phyloP scores from a whole-genome alignment of 148 eudicot species.

The Beta vulgaris region DNA sequence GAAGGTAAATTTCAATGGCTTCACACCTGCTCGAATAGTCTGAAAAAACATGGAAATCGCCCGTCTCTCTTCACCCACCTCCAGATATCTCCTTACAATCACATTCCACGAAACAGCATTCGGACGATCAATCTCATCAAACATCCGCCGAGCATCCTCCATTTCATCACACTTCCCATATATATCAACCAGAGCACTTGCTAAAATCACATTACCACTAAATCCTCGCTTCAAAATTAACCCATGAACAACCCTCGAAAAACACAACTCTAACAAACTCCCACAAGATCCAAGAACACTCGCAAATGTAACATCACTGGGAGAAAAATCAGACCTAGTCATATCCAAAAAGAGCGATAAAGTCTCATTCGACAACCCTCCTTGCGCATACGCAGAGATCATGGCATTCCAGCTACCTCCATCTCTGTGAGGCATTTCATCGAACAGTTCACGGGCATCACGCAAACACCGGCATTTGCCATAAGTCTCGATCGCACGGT shows the following conservation, averaged over 20 bases:
- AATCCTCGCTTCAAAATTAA: conserved; percentile 50
- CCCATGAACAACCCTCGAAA: conserved; percentile 59
- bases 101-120: conserved; percentile 82
- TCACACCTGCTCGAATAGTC: conserved; percentile 37
- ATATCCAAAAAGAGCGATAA: conserved; percentile 43
- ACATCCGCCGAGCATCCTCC: conserved; percentile 67
- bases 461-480: conserved; percentile 56
- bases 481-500: conserved; percentile 62
- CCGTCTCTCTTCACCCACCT: conserved; percentile 41
- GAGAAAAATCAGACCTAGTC: conserved; percentile 39
- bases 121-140: conserved; percentile 56
- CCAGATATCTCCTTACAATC: conserved; percentile 74
- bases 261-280: conserved; percentile 38
- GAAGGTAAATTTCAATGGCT: conserved; percentile 49
- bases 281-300: conserved; percentile 61
- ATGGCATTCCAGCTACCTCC: conserved; percentile 88
- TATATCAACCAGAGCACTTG: conserved; percentile 66
- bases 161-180: conserved; percentile 68
- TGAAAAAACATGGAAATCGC: conserved; percentile 53
- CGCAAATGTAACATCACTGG: conserved; percentile 63
- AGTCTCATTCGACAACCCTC: conserved; percentile 38
- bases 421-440: conserved; percentile 73
- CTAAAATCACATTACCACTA: conserved; percentile 61
- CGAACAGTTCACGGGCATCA: conserved; percentile 66
- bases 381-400: conserved; percentile 43